Evolutionary conservation across 2,329 filamentous ascomycete genomes (phyloP).

Genomic region (Scedosporium boydii): DNA sequence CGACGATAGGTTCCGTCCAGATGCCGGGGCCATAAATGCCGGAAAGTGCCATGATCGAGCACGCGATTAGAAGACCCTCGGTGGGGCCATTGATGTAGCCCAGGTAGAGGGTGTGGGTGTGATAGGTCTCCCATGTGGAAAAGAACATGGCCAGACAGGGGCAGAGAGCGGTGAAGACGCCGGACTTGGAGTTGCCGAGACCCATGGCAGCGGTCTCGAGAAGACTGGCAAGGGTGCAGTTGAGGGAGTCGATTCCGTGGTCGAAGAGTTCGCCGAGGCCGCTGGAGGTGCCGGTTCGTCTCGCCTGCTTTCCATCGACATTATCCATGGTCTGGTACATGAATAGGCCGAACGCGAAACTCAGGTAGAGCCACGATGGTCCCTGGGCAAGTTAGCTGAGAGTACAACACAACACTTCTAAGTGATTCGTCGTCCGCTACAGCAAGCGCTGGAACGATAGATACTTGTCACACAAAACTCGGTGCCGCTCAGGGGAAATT

Average conservation of each 20-base stretch:
- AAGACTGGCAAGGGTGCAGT: conserved; percentile 88
- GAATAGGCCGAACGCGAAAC: conserved; percentile 91
- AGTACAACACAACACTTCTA: conserved; percentile 9
- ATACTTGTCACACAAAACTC: too few species aligned
- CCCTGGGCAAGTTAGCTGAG: conserved; percentile 38
- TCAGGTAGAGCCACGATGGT: conserved; percentile 88
- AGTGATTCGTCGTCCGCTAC: background rate
- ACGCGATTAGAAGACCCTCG: conserved; percentile 86
- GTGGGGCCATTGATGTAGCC: conserved; percentile 96
- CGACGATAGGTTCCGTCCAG: conserved; percentile 68
- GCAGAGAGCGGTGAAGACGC: conserved; percentile 83
- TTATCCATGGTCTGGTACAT: conserved; percentile 99
- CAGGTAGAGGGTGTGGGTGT: conserved; percentile 93
- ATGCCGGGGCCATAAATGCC: conserved; percentile 82
- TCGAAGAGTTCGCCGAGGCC: conserved; percentile 95
- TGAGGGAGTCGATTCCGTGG: conserved; percentile 95
- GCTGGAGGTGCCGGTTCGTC: conserved; percentile 88
- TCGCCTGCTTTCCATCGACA: conserved; percentile 94
- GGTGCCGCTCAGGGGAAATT: too few species aligned
- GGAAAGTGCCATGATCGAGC: conserved; percentile 73
- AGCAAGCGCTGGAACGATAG: background rate
- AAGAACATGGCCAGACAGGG: conserved; percentile 98
- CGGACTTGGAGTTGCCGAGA: conserved; percentile 71
- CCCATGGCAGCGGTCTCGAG: conserved; percentile 91
- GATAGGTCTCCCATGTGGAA: conserved; percentile 98